phyloP scores from a whole-genome alignment of 176 grass and related monocot species.

The Ananas comosus region DNA sequence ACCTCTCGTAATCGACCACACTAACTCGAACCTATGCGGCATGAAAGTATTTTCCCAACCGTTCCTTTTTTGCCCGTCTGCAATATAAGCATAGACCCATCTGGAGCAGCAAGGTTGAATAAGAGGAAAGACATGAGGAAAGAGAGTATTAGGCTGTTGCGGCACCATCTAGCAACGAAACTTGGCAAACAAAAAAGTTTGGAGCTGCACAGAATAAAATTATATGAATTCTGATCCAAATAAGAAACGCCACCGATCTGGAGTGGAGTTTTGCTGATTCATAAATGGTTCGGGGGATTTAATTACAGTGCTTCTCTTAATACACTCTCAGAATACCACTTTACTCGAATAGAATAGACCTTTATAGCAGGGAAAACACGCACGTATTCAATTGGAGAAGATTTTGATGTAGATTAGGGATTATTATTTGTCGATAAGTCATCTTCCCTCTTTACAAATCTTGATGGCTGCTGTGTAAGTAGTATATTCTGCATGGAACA shows the following conservation, averaged over 20 bases:
- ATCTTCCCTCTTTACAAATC: neutral
- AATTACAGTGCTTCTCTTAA: too few relatives aligned
- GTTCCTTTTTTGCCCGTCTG: constrained; percentile 36
- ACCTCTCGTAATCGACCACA: constrained; percentile 41
- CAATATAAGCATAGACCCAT: constrained; percentile 15
- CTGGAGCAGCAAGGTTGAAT: constrained; percentile 5
- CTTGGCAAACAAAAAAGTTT: neutral
- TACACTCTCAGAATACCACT: too few relatives aligned
- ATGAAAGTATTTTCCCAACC: constrained; percentile 59
- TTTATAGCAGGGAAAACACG: too few relatives aligned
- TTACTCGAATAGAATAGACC: too few relatives aligned
- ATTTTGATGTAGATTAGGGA: neutral
- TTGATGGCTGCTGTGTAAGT: neutral
- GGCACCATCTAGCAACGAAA: too few relatives aligned
- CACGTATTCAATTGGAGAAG: neutral
- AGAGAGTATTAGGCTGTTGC: too few relatives aligned
- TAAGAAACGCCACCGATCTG: too few relatives aligned
- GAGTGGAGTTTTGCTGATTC: too few relatives aligned
- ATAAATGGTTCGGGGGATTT: too few relatives aligned
- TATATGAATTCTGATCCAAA: too few relatives aligned
- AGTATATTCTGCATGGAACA: neutral
- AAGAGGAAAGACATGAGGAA: neutral
- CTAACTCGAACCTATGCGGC: constrained; percentile 31
- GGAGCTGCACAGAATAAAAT: neutral
- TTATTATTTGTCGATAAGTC: neutral